Conservation (phyloP, 1,139 yeast genomes). For the Kurtzmaniella natalensis region DNA sequence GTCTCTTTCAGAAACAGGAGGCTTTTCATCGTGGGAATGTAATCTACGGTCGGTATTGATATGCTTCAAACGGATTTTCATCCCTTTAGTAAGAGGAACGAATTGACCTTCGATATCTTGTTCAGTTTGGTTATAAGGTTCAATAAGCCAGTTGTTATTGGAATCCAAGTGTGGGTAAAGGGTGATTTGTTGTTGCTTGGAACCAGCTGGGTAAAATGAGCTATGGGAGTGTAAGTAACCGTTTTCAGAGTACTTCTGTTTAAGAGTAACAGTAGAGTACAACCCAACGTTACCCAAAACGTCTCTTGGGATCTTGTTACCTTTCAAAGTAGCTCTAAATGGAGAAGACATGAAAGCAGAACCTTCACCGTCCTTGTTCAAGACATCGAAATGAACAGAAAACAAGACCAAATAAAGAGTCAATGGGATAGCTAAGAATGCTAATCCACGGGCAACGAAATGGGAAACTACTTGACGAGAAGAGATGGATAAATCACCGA, state of each 20-base stretch:
- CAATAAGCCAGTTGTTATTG: slow-evolving; percentile 84
- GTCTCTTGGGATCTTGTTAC: slow-evolving; percentile 62
- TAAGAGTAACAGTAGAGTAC: slow-evolving; percentile 74
- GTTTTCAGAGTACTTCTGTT: slow-evolving; percentile 84
- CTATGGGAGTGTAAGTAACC: slow-evolving; percentile 95
- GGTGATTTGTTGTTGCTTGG: slow-evolving; percentile 92
- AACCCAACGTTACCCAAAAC: slow-evolving; percentile 82
- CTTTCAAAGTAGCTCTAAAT: slow-evolving; percentile 74
- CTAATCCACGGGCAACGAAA: slow-evolving; percentile 49
- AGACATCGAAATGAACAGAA: slow-evolving; percentile 70
- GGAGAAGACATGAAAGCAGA: slow-evolving; percentile 86
- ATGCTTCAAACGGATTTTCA: slow-evolving; percentile 76
- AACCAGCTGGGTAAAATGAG: slow-evolving; percentile 83
- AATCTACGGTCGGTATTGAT: slow-evolving; percentile 67
- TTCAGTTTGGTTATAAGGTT: slow-evolving; percentile 55
- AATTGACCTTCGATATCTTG: slow-evolving; percentile 47
- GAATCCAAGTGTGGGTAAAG: slow-evolving; percentile 88
- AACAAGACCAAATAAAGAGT: slow-evolving; percentile 69
- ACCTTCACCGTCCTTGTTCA: slow-evolving; percentile 79
- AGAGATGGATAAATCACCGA: slow-evolving; percentile 79
- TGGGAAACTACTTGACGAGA: slow-evolving; percentile 49
- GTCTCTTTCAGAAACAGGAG: slow-evolving; percentile 88
- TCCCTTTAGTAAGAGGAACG: slow-evolving; percentile 68
- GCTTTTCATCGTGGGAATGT: slow-evolving; percentile 94
- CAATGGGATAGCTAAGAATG: slow-evolving; percentile 68